Base-by-base conservation (phyloP, 202 grass and related monocot genomes). In the Bolboschoenoplectus hybrid region DNA sequence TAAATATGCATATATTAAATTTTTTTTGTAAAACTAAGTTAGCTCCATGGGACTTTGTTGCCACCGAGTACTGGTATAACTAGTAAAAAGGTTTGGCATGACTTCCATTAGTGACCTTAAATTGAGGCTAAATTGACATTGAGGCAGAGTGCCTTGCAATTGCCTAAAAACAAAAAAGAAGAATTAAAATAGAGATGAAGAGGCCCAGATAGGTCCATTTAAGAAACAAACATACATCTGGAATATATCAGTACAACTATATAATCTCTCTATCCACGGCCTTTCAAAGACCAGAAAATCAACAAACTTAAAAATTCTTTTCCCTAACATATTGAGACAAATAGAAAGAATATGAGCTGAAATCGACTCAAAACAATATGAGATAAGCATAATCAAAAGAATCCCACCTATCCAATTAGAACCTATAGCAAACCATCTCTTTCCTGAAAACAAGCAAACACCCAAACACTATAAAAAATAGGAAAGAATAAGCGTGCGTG, bases 371-470 rank as follows among this genome's bases (percentile, higher is more conserved):
- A 76, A 55, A 55, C 20, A 76, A 76, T 76, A 35, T 77, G 35
- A 56, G 51, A 56, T 4, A 78, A n/a, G 14, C 6, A 78, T 40
- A 78, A 39, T 39, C 6, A 57, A 57, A 73, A 80, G 16, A 61
- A 61, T 60, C 76, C 76, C 35, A 19, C 53, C 76, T 80, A 58
- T 84, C 51, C 65, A 84, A 84, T 84, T 47, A 84, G 63, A 58
- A 84, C 8, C 16, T 80, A 80, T 11, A 61, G 3, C 76, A 61
- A 26, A 26, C 26, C 26, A 61, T 41, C 53, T 78, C 50, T 39
- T 78, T 40, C 74, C 74, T 78, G 74, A 39, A 78, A 78, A 78
- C n/a, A 55, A 26, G 34, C 34, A 66, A 66, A 36, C 8, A 66
- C 7, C 1, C 7, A 57, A 55, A 57, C 74, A 78, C 6, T 5